Percentiles rank a stretch among this genome's conserved stretches.
These are phyloP conservation scores for Lecanoromycetidae sp. DNA, from an alignment of 2,329 filamentous ascomycete genomes.

Conservation along the genomic window DNA sequence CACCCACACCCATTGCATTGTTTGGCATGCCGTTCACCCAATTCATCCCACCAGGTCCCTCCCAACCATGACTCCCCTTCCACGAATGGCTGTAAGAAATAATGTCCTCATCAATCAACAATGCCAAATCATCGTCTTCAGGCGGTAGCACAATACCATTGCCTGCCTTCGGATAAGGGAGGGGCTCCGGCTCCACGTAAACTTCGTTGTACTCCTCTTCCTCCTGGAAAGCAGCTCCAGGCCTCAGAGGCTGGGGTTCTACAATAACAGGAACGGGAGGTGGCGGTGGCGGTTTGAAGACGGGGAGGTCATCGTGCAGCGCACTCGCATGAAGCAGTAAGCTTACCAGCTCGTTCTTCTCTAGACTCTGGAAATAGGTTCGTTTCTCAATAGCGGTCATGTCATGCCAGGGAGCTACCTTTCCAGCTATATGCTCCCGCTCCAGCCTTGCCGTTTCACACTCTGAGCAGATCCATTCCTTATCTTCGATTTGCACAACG, in stretches of 20 bases:
- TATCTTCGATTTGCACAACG: constrained; percentile 52
- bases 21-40: not conserved
- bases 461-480: constrained; percentile 58
- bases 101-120: constrained; percentile 17
- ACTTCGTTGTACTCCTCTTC: constrained; percentile 16
- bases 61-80: constrained; percentile 12
- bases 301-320: constrained; percentile 50
- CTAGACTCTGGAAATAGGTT: constrained; percentile 49
- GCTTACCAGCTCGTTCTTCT: constrained; percentile 50
- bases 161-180: constrained; percentile 18
- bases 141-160: constrained; percentile 16
- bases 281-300: constrained; percentile 36
- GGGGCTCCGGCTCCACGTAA: constrained; percentile 13
- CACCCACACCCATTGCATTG: not conserved
- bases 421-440: constrained; percentile 29
- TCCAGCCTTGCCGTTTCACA: constrained; percentile 43
- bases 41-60: constrained; percentile 8
- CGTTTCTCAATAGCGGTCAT: constrained; percentile 38
- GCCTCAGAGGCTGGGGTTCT: constrained; percentile 28
- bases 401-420: constrained; percentile 14
- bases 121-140: constrained; percentile 10
- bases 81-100: constrained; percentile 17
- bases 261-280: not conserved
- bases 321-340: constrained; percentile 52
- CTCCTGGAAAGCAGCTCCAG: constrained; percentile 29